Evolutionary conservation across 768 basidiomycete species (phyloP), one percentile per base, ranked within the genome.

Genomic region (Amanita rubescens): DNA sequence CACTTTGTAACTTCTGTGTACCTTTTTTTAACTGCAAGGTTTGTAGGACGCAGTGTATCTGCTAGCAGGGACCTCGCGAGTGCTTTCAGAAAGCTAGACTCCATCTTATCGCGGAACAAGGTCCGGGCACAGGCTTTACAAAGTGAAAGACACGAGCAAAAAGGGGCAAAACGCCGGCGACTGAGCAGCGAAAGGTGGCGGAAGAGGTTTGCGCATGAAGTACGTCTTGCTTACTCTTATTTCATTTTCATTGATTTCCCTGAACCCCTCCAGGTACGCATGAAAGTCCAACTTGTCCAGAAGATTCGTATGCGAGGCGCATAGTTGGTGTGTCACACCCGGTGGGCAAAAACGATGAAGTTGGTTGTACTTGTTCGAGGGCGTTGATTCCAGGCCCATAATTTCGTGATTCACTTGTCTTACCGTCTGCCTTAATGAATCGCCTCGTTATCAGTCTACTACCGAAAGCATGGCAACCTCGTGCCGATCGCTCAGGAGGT

Each of bases 181-280:
- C 71, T 91, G 61, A 72, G 71, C 47, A 90, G 88, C 61, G 76
- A 86, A 67, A 78, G 88, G 59, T 91, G 89, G 87, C 77, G 87
- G 64, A 82, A 75, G 61, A 80, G 77, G 55, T 93, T 92, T 67
- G 84, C 89, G 45, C 73, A 89, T 60, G 85, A 89, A 77, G 90
- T 82, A 70, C 58, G 81, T 62, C 39, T 57, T 32, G 22, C n/a
- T n/a, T 30, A 30, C 27, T 3, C 3, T 42, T 20, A 22, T 19
- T 51, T 30, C 35, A 41, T 32, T 22, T 30, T 49, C 54, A 45
- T 53, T 47, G 55, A 22, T 39, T 37, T 17, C 32, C 14, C 49
- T 52, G 48, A 60, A 27, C 9, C 51, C 41, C 56, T 44, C 43
- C 54, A 92, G 90, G 89, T 92, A 57, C 80, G 90, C 67, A 80